These are phyloP conservation scores for Podospora pseudocomata DNA, from an alignment of 495 filamentous ascomycete species.

Conservation along the genomic window DNA sequence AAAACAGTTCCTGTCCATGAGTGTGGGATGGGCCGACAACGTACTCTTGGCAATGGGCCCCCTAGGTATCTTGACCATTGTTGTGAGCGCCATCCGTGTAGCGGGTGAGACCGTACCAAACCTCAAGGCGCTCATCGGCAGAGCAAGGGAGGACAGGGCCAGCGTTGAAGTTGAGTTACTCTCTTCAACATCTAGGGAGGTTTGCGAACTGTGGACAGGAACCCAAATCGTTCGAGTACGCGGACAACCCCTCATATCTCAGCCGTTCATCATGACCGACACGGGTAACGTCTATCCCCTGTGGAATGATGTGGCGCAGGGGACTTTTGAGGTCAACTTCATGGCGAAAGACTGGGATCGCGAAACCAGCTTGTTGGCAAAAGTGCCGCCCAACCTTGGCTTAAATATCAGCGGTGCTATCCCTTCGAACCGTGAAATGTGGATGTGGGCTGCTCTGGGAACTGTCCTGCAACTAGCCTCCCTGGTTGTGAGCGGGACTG, in stretches of 20 bases:
- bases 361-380: not conserved
- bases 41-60: constrained; percentile 53
- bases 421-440: not conserved
- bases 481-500: not conserved
- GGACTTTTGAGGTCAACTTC: not conserved
- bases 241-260: not conserved
- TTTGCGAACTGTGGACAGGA: constrained; percentile 40
- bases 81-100: constrained; percentile 51
- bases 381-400: not conserved
- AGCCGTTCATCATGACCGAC: not conserved
- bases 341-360: not conserved
- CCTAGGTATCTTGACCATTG: constrained; percentile 51
- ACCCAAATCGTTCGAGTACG: constrained; percentile 20
- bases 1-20: constrained; percentile 55
- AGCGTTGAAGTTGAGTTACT: constrained; percentile 33
- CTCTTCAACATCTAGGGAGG: constrained; percentile 32
- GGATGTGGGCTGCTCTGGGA: not conserved
- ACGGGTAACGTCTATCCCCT: not conserved
- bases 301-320: not conserved
- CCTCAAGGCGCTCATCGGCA: constrained; percentile 49
- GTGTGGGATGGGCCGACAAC: constrained; percentile 45
- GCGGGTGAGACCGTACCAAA: constrained; percentile 39
- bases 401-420: not conserved
- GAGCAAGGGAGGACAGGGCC: constrained; percentile 33
- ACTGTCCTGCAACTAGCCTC: not conserved